Conservation (phyloP, 2,329 filamentous ascomycete species). For the Rosellinia necatrix region DNA sequence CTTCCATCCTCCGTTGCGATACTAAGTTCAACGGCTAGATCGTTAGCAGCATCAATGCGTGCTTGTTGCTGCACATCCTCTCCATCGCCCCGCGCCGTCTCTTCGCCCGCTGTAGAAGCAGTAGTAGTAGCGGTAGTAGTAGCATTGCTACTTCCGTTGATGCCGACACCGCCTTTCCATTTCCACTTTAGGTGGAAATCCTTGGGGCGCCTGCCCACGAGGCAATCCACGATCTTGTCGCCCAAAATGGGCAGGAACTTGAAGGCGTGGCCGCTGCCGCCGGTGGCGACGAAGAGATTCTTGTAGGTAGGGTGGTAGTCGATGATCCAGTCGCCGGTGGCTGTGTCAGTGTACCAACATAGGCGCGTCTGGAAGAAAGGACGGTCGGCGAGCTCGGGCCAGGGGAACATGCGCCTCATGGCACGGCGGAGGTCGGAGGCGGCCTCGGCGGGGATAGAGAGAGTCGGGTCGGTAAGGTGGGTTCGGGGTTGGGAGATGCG, state of each 20-base stretch:
- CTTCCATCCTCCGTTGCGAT: slow-evolving; percentile 59
- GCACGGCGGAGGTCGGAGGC: slow-evolving; percentile 64
- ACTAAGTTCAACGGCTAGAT: slow-evolving; percentile 41
- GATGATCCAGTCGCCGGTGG: slow-evolving; percentile 72
- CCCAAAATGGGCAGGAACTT: slow-evolving; percentile 72
- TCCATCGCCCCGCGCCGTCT: slow-evolving; percentile 38
- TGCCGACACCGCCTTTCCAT: slow-evolving; percentile 55
- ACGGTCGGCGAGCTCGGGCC: slow-evolving; percentile 57
- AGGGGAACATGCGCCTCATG: slow-evolving; percentile 64
- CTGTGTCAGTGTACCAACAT: slow-evolving; percentile 79
- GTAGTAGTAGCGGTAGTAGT: not conserved
- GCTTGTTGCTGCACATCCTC: not conserved
- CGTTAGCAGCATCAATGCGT: not conserved
- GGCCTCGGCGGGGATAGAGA: slow-evolving; percentile 63
- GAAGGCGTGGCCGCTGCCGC: slow-evolving; percentile 68
- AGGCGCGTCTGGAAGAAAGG: slow-evolving; percentile 66
- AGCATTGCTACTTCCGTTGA: not conserved
- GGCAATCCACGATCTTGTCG: slow-evolving; percentile 62
- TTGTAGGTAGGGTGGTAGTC: slow-evolving; percentile 68
- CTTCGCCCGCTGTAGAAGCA: slow-evolving; percentile 47
- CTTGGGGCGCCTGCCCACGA: slow-evolving; percentile 50
- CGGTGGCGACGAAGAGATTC: slow-evolving; percentile 64
- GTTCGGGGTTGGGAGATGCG: slow-evolving; percentile 50
- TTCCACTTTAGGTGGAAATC: slow-evolving; percentile 63
- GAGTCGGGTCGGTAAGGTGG: slow-evolving; percentile 52